Evolutionary conservation across 1,139 yeast species (phyloP).

Genomic region (Nakaseomyces sp.): DNA sequence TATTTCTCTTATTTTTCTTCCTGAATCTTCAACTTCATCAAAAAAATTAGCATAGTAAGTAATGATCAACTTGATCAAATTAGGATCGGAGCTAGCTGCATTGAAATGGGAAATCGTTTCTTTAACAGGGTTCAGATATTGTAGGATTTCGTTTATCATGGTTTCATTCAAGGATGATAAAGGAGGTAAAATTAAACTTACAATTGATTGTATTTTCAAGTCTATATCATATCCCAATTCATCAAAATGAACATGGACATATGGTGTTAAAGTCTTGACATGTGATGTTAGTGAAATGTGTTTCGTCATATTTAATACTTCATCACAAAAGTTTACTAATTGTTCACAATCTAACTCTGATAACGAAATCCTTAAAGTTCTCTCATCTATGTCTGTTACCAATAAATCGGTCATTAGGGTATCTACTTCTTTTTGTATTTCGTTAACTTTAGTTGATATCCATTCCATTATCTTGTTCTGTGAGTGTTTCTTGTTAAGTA

Average conservation of each 20-base stretch:
- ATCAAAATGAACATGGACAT: too few relatives aligned
- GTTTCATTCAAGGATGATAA: background rate
- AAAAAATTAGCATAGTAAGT: background rate
- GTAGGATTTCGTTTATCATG: background rate
- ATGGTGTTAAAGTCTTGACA: too few relatives aligned
- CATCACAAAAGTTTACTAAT: too few relatives aligned
- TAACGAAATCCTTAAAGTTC: too few relatives aligned
- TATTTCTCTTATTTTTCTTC: background rate
- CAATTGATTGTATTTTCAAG: background rate
- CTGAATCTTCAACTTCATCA: background rate
- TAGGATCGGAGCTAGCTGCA: background rate
- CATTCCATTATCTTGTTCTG: too few relatives aligned
- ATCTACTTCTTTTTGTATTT: too few relatives aligned
- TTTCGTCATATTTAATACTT: too few relatives aligned
- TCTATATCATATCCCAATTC: background rate
- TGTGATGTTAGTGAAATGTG: too few relatives aligned
- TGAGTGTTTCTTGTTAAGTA: background rate
- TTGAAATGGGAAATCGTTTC: background rate
- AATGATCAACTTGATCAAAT: background rate
- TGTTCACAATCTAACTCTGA: too few relatives aligned
- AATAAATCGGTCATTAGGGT: too few relatives aligned
- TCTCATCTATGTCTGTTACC: too few relatives aligned
- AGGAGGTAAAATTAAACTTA: background rate
- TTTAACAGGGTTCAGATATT: background rate
- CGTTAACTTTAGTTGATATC: background rate